Conservation (phyloP, 2,329 filamentous ascomycete species). For the Epichloe gansuensis region DNA sequence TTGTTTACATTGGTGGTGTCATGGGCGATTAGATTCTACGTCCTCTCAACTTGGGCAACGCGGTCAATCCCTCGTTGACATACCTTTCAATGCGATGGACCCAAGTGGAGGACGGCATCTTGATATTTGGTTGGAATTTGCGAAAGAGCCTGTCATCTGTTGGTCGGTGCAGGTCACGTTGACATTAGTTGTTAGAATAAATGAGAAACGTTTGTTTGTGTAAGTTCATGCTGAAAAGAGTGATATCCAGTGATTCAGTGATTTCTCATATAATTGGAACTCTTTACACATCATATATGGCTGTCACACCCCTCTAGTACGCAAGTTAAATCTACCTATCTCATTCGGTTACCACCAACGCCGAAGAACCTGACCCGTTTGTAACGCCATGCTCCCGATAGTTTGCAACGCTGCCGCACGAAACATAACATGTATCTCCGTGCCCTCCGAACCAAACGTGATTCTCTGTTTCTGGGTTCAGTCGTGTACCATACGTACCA, state of each 20-base stretch:
- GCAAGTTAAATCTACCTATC: background rate
- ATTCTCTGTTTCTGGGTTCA: background rate
- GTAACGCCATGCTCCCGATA: constrained; percentile 1
- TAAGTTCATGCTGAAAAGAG: background rate
- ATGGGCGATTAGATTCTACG: background rate
- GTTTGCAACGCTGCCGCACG: background rate
- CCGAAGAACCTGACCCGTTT: background rate
- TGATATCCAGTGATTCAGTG: background rate
- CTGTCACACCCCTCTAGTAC: background rate
- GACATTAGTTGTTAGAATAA: background rate
- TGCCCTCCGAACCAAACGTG: background rate
- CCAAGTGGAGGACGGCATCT: background rate
- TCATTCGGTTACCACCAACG: background rate
- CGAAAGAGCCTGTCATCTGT: background rate
- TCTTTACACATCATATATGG: background rate
- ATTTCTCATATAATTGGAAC: background rate
- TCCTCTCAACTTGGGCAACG: background rate
- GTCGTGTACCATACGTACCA: background rate
- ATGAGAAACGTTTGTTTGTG: background rate
- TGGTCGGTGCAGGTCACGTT: background rate
- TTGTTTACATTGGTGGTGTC: background rate
- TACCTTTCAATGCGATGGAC: background rate
- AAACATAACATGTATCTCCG: background rate
- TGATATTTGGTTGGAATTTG: background rate
- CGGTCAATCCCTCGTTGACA: background rate